Evolutionary conservation across 306 rosid species (phyloP).

Genomic region (Rubus idaeus): DNA sequence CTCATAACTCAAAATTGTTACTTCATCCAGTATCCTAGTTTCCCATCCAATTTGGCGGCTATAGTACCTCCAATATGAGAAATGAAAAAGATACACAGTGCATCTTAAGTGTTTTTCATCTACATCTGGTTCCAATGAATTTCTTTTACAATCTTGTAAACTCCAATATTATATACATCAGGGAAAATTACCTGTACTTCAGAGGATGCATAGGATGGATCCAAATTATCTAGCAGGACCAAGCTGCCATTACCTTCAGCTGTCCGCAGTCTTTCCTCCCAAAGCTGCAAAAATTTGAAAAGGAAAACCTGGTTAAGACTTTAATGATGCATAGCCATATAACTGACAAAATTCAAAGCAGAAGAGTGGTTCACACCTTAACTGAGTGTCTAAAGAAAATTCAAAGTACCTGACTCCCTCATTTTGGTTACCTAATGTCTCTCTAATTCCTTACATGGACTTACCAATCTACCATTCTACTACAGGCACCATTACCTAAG

Average conservation of each 20-base stretch:
- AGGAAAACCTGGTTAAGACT: constrained; percentile 9
- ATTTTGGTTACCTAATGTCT: background rate
- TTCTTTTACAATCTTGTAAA: background rate
- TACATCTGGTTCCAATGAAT: background rate
- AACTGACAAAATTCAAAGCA: background rate
- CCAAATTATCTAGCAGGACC: constrained; percentile 57
- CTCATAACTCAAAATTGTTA: constrained; percentile 8
- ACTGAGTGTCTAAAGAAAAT: background rate
- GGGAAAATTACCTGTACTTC: constrained; percentile 51
- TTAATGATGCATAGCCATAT: background rate
- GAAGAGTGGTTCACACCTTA: background rate
- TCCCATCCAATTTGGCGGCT: background rate
- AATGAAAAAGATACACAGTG: background rate
- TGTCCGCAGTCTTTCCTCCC: constrained; percentile 44
- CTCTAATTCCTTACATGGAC: background rate
- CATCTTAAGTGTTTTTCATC: background rate
- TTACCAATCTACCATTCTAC: background rate
- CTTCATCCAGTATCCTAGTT: background rate
- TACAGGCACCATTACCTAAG: background rate
- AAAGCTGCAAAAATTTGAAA: constrained; percentile 37
- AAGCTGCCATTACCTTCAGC: constrained; percentile 48
- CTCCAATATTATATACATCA: background rate
- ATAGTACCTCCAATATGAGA: background rate
- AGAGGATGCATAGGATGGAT: constrained; percentile 50
- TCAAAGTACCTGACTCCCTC: background rate